Percentiles rank a stretch among this genome's conserved stretches.
phyloP scores from a whole-genome alignment of 352 stramenopile genomes.

The Aphanomyces cochlioides region DNA sequence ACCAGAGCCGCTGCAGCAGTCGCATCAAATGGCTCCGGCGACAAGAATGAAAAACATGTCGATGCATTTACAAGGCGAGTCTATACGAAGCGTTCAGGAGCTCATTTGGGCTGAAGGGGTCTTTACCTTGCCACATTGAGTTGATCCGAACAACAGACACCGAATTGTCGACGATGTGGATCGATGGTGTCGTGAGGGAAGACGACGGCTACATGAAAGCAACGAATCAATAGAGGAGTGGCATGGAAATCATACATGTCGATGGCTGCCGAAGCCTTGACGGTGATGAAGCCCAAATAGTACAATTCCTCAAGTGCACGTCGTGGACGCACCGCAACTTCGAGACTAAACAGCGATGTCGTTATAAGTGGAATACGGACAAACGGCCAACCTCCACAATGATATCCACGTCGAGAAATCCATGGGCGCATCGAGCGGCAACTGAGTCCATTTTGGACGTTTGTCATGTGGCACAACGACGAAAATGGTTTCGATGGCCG shows the following conservation, averaged over 20 bases:
- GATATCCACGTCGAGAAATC: constrained; percentile 53
- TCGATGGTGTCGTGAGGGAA: background rate
- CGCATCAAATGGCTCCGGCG: background rate
- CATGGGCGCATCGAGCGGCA: constrained; percentile 39
- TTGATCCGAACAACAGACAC: constrained; percentile 44
- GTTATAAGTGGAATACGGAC: constrained; percentile 41
- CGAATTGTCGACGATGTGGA: constrained; percentile 5
- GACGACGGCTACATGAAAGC: no score
- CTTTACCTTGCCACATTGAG: constrained; percentile 43
- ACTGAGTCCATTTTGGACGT: constrained; percentile 57
- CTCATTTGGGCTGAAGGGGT: background rate
- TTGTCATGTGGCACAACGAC: constrained; percentile 69
- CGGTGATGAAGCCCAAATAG: constrained; percentile 71
- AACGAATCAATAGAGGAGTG: no score
- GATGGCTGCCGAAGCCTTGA: constrained; percentile 59
- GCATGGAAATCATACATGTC: constrained; percentile 58
- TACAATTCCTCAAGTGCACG: constrained; percentile 75
- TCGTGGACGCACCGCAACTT: constrained; percentile 59
- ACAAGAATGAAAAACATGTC: constrained; percentile 13
- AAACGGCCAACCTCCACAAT: constrained; percentile 47
- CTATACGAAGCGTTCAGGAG: constrained; percentile 1
- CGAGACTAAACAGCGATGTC: constrained; percentile 65
- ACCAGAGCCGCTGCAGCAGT: background rate
- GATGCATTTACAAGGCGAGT: background rate
- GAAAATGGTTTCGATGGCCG: constrained; percentile 77